Evolutionary conservation across 2,329 filamentous ascomycete species (phyloP).

Genomic region (Pyricularia sp.): DNA sequence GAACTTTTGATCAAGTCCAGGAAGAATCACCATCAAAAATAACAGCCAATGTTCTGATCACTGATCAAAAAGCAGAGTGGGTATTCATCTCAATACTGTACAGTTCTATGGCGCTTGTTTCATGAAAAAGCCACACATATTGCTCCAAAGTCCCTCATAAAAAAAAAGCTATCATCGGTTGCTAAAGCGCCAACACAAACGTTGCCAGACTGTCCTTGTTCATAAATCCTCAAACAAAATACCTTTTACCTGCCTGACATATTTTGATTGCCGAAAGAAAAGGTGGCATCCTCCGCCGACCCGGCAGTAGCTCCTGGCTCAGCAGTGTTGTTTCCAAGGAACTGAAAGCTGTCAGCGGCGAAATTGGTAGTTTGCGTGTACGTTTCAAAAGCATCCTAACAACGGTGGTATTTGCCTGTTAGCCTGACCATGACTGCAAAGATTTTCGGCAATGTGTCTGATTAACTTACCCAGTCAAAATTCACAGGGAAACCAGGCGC

Average conservation of each 20-base stretch:
- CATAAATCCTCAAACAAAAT: background rate
- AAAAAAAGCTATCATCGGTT: background rate
- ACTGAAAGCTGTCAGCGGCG: slow-evolving; percentile 41
- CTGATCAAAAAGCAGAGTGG: background rate
- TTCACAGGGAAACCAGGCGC: slow-evolving; percentile 38
- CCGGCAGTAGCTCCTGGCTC: background rate
- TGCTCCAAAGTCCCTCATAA: background rate
- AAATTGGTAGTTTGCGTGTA: slow-evolving; percentile 47
- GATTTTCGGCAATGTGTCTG: background rate
- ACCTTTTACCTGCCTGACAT: slow-evolving; percentile 3
- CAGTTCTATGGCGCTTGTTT: background rate
- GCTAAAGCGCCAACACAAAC: background rate
- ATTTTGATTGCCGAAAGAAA: slow-evolving; percentile 4
- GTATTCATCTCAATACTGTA: background rate
- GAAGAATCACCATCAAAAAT: too few relatives aligned
- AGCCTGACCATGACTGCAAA: background rate
- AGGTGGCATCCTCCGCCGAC: background rate
- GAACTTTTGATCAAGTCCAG: too few relatives aligned
- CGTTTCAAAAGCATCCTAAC: slow-evolving; percentile 45
- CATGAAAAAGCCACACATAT: background rate
- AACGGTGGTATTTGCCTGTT: slow-evolving; percentile 12
- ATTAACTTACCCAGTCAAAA: slow-evolving; percentile 47
- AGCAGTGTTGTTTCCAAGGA: slow-evolving; percentile 29
- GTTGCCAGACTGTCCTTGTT: background rate
- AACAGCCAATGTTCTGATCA: background rate